phyloP scores from a whole-genome alignment of 768 basidiomycete species.

The Boletus vermiculosoides region DNA sequence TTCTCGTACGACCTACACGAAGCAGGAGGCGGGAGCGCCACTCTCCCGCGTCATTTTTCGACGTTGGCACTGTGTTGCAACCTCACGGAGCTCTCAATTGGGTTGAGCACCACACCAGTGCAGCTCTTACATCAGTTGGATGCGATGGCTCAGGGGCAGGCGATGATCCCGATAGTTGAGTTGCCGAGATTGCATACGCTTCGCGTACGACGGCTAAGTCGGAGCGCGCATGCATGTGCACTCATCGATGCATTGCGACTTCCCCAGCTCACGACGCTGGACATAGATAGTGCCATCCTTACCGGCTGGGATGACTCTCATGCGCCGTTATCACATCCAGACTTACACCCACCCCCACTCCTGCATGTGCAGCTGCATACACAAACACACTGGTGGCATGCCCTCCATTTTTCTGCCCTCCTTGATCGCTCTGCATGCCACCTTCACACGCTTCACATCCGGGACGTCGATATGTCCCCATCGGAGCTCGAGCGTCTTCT shows the following conservation, averaged over 20 bases:
- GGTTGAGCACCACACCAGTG: conserved; percentile 11
- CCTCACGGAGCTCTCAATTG: conserved; percentile 24
- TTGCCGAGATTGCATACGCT: conserved; percentile 23
- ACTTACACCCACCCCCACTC: conserved; percentile 1
- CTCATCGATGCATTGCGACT: conserved; percentile 23
- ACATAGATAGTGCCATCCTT: conserved; percentile 24
- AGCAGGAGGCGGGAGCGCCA: conserved; percentile 24
- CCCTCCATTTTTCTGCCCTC: conserved; percentile 21
- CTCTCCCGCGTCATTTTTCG: conserved; percentile 21
- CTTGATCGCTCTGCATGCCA: conserved; percentile 23
- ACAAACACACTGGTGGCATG: conserved; percentile 21
- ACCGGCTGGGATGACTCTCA: conserved; percentile 13
- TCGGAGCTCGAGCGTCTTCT: conserved; percentile 19
- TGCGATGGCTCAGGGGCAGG: conserved; percentile 4
- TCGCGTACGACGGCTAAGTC: conserved; percentile 23
- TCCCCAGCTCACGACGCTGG: conserved; percentile 20
- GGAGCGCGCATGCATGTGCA: conserved; percentile 14
- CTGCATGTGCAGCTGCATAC: neutral
- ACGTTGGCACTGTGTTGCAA: conserved; percentile 16
- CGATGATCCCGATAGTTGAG: conserved; percentile 8
- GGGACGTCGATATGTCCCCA: conserved; percentile 24
- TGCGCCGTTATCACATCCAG: conserved; percentile 9
- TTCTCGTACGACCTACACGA: conserved; percentile 27
- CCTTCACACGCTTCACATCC: conserved; percentile 18
- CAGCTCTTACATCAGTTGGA: conserved; percentile 17